A percentile compares a stretch with the other conserved stretches of the same genome.
These are phyloP conservation scores for Phytophthora cajani DNA, from an alignment of 352 stramenopile genomes.

Conservation along the genomic window DNA sequence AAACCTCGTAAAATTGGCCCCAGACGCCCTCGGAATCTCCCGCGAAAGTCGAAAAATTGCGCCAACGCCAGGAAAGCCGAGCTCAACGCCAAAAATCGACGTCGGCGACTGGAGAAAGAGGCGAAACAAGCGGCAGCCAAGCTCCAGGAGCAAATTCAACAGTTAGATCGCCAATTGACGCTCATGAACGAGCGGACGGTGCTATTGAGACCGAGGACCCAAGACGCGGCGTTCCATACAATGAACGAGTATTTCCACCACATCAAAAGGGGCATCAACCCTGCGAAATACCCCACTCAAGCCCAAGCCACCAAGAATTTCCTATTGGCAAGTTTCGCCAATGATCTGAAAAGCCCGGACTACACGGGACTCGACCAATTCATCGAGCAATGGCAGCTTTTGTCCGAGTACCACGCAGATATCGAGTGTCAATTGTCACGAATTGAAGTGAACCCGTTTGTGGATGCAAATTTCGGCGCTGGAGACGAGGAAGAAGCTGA, in stretches of 20 bases:
- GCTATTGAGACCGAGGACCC: conserved; percentile 29
- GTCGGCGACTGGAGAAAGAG: conserved; percentile 5
- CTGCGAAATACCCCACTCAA: not conserved
- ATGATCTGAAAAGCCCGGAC: conserved; percentile 42
- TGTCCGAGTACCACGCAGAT: conserved; percentile 41
- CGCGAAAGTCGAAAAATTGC: conserved; percentile 15
- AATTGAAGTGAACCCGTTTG: conserved; percentile 15
- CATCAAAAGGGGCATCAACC: conserved; percentile 30
- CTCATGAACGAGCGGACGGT: conserved; percentile 2
- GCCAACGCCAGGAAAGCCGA: conserved; percentile 13
- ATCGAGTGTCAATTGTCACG: conserved; percentile 25
- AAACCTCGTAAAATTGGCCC: not conserved
- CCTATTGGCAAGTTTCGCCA: conserved; percentile 25
- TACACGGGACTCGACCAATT: conserved; percentile 44
- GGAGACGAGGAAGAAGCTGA: conserved; percentile 3
- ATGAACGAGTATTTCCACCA: conserved; percentile 41
- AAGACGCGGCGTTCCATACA: conserved; percentile 31
- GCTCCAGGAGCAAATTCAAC: not conserved
- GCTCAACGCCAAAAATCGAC: not conserved
- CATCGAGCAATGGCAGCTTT: conserved; percentile 26
- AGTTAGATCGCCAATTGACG: conserved; percentile 6
- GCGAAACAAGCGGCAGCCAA: not conserved
- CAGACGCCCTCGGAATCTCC: not conserved
- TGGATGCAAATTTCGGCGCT: not conserved
- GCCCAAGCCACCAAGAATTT: conserved; percentile 26